phyloP scores from a whole-genome alignment of 768 basidiomycete genomes.

The Auricularia sp. region DNA sequence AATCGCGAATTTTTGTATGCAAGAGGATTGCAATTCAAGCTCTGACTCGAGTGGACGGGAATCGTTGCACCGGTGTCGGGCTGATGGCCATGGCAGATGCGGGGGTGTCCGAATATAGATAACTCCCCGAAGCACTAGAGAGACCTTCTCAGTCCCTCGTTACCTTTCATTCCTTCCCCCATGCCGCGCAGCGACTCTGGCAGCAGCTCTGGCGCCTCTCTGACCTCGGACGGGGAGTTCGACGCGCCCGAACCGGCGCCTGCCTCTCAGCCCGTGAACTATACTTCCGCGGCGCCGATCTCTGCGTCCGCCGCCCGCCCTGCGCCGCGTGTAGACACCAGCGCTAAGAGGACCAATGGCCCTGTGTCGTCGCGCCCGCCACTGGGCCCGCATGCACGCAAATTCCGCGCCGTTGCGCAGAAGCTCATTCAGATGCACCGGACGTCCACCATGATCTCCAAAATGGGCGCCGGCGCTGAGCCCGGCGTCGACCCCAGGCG shows the following conservation, averaged over 20 bases:
- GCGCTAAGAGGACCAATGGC: background rate
- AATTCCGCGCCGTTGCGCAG: slow-evolving; percentile 44
- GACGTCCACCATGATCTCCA: slow-evolving; percentile 29
- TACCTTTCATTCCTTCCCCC: background rate
- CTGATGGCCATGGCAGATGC: no score
- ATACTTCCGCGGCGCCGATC: background rate
- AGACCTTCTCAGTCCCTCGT: no score
- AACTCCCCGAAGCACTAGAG: no score
- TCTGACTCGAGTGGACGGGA: no score
- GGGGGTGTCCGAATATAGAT: no score
- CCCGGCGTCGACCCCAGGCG: slow-evolving; percentile 63
- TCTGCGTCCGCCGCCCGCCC: background rate
- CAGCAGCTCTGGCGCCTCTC: slow-evolving; percentile 2
- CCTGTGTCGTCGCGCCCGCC: background rate
- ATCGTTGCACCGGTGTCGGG: no score
- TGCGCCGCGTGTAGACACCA: background rate
- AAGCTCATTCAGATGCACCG: slow-evolving; percentile 57
- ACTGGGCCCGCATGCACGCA: slow-evolving; percentile 19
- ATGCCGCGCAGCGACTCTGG: slow-evolving; percentile 5
- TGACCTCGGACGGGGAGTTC: slow-evolving; percentile 7
- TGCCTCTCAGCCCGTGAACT: background rate
- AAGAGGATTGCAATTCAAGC: no score
- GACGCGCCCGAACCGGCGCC: background rate
- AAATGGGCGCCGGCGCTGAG: slow-evolving; percentile 46
- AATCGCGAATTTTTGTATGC: no score